phyloP scores from a whole-genome alignment of 208 protist genomes.

The Trypanosoma rangeli region DNA sequence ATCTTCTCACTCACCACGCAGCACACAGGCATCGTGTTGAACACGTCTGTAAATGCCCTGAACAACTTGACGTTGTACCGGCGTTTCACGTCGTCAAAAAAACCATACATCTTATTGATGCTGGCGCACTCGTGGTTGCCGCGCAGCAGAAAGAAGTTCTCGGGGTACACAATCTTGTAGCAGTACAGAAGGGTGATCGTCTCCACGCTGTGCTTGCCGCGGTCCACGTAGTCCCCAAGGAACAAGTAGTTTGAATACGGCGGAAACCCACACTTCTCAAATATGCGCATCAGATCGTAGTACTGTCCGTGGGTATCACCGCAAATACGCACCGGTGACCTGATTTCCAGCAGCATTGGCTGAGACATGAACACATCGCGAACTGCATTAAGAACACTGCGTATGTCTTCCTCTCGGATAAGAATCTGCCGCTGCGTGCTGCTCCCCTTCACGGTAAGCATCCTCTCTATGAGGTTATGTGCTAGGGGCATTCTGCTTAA shows the following conservation, averaged over 20 bases:
- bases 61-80: conserved; percentile 97
- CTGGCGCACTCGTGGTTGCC: conserved; percentile 98
- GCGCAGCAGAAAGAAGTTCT: conserved; percentile 98
- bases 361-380: conserved; percentile 91
- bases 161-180: conserved; percentile 96
- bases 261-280: conserved; percentile 99
- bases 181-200: conserved; percentile 82
- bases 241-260: conserved; percentile 99
- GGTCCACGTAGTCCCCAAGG: conserved; percentile 98
- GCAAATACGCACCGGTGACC: conserved; percentile 83
- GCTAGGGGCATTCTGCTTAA: conserved; percentile 32
- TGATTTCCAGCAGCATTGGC: conserved; percentile 88
- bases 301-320: conserved; percentile 99
- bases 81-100: conserved; percentile 98
- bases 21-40: conserved; percentile 99
- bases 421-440: conserved; percentile 66
- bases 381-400: conserved; percentile 51
- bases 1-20: conserved; percentile 99
- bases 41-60: conserved; percentile 99
- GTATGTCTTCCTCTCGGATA: conserved; percentile 87
- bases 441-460: conserved; percentile 62
- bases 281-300: conserved; percentile 98
- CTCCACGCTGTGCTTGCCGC: conserved; percentile 96
- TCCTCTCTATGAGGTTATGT: conserved; percentile 29
- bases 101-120: conserved; percentile 98